These are phyloP conservation scores for Nicotiana rustica DNA, from an alignment of 305 asterid genomes.

Conservation along the genomic window DNA sequence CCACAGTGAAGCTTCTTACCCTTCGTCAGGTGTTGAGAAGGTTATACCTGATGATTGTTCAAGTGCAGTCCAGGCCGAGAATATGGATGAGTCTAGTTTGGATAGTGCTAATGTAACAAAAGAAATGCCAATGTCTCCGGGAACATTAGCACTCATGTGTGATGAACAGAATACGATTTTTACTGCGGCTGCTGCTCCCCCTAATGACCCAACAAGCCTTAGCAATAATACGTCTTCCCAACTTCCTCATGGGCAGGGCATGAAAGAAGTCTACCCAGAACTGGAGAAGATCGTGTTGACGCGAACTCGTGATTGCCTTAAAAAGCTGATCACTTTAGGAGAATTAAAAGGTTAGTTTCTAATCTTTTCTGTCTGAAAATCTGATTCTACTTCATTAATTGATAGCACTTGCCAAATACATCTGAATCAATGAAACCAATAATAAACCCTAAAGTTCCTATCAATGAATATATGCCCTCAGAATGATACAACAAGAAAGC, in stretches of 20 bases:
- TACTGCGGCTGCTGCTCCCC: conserved; percentile 50
- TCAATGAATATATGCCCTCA: neutral
- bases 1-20: conserved; percentile 49
- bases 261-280: conserved; percentile 41
- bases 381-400: conserved; percentile 22
- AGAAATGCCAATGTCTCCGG: conserved; percentile 75
- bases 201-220: conserved; percentile 49
- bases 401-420: conserved; percentile 10
- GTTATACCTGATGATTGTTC: conserved; percentile 45
- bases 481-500: neutral
- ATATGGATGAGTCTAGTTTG: conserved; percentile 55
- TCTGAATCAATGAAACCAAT: conserved; percentile 12
- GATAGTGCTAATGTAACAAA: conserved; percentile 58
- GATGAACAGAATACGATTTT: conserved; percentile 72
- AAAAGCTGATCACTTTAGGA: conserved; percentile 42
- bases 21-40: conserved; percentile 53
- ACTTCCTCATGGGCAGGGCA: conserved; percentile 51
- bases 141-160: conserved; percentile 84
- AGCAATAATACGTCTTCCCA: conserved; percentile 48
- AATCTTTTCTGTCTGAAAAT: conserved; percentile 1
- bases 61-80: conserved; percentile 46
- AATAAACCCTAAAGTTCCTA: neutral
- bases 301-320: conserved; percentile 41
- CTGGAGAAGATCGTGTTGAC: conserved; percentile 39
- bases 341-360: conserved; percentile 41